Evolutionary conservation across 306 rosid species (phyloP).

Genomic region (Ochetophila trinervis): DNA sequence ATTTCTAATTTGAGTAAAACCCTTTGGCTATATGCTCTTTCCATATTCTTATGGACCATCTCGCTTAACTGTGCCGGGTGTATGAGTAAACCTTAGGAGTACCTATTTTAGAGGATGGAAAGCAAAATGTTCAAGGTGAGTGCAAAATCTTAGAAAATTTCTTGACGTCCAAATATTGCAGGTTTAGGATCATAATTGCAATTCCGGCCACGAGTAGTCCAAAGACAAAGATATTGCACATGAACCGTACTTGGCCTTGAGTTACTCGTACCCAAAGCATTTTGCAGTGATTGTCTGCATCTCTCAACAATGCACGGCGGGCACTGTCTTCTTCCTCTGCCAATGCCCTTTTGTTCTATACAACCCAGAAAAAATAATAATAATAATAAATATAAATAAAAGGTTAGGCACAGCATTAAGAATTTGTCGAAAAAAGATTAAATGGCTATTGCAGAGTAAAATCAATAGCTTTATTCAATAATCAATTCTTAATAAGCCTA

Average conservation of each 20-base stretch:
- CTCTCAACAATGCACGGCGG: constrained; percentile 47
- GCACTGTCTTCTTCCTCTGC: constrained; percentile 38
- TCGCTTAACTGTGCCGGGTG: not conserved
- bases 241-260: constrained; percentile 53
- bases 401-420: not conserved
- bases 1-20: not conserved
- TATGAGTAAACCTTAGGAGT: not conserved
- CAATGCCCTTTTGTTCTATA: constrained; percentile 63
- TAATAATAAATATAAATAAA: too few species aligned
- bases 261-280: constrained; percentile 47
- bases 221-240: constrained; percentile 48
- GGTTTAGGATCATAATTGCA: constrained; percentile 47
- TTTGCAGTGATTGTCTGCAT: constrained; percentile 64
- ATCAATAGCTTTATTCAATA: not conserved
- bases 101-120: constrained; percentile 9
- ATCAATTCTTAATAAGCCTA: not conserved
- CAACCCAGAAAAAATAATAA: not conserved
- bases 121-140: constrained; percentile 37
- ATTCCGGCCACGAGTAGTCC: constrained; percentile 55
- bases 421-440: too few species aligned
- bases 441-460: not conserved
- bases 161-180: constrained; percentile 51
- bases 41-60: not conserved
- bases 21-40: not conserved
- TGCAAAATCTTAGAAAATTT: constrained; percentile 44